Evolutionary conservation across 352 stramenopile species (phyloP).

Genomic region (Globisporangium cederbergense): DNA sequence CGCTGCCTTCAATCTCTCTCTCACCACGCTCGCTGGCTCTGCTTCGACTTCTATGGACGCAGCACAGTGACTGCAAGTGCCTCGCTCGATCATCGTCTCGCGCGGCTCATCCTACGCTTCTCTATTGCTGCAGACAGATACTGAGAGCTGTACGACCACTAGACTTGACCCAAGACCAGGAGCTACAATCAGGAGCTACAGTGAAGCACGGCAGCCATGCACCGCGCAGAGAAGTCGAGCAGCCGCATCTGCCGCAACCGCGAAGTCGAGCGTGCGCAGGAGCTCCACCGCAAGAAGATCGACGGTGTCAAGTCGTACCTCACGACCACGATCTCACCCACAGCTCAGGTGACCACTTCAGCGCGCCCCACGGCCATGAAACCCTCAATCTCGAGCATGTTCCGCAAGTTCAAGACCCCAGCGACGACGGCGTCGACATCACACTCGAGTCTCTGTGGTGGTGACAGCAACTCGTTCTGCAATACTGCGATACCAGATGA

Average conservation of each 20-base stretch:
- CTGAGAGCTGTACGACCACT: not conserved
- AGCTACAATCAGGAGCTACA: not conserved
- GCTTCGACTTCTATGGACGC: not conserved
- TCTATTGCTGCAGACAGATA: not conserved
- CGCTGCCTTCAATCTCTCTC: too few species aligned
- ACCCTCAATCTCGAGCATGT: not conserved
- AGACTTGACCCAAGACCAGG: not conserved
- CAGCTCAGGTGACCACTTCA: not conserved
- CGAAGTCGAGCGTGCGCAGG: constrained; percentile 67
- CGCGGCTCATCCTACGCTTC: not conserved
- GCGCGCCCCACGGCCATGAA: constrained; percentile 13
- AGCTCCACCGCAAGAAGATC: constrained; percentile 71
- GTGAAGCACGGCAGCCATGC: constrained; percentile 27
- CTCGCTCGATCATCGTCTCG: not conserved
- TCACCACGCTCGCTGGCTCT: not conserved
- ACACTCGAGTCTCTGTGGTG: not conserved
- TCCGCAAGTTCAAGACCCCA: constrained; percentile 13
- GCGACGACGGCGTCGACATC: not conserved
- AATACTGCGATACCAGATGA: not conserved
- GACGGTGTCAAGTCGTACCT: constrained; percentile 61
- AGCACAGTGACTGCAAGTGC: not conserved
- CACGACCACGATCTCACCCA: constrained; percentile 11
- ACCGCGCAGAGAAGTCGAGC: constrained; percentile 73
- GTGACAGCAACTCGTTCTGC: not conserved
- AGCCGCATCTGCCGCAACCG: constrained; percentile 70